Evolutionary conservation across 805 yeast genomes (phyloP).

Genomic region (Zygotorulaspora danielsina): DNA sequence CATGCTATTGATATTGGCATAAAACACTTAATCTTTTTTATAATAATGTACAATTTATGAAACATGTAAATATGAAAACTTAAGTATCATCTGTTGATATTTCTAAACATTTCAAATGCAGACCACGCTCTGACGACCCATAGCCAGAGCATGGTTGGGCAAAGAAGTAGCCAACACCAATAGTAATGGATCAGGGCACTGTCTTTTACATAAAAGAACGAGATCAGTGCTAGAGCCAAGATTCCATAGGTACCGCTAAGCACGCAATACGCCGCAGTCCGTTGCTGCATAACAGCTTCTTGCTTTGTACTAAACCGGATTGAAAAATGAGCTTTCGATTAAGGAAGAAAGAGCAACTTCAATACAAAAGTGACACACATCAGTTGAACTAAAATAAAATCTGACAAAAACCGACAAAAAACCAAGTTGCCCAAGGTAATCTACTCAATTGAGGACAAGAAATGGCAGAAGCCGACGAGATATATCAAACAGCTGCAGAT

Average conservation of each 20-base stretch:
- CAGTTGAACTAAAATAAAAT: neutral
- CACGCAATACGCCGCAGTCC: conserved; percentile 16
- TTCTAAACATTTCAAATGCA: conserved; percentile 32
- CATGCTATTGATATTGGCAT: neutral
- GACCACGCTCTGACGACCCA: conserved; percentile 36
- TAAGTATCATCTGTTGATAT: conserved; percentile 27
- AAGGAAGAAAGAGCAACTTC: no score
- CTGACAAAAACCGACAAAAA: neutral
- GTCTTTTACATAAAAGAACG: conserved; percentile 15
- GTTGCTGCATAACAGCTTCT: conserved; percentile 17
- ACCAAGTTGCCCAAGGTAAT: neutral
- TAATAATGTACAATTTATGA: conserved; percentile 11
- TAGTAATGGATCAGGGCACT: conserved; percentile 21
- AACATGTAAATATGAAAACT: no score
- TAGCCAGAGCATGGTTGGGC: conserved; percentile 32
- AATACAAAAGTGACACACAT: no score
- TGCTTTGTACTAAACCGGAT: no score
- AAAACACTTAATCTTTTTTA: conserved; percentile 2
- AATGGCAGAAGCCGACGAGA: conserved; percentile 1
- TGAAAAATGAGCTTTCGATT: no score
- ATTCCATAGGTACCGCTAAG: conserved; percentile 21
- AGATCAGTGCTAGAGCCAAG: conserved; percentile 10
- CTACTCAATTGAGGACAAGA: neutral
- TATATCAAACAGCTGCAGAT: conserved; percentile 13
- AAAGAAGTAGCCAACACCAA: conserved; percentile 29